These are phyloP conservation scores for Fomitopsis pulvina DNA, from an alignment of 768 basidiomycete species.

Conservation along the genomic window DNA sequence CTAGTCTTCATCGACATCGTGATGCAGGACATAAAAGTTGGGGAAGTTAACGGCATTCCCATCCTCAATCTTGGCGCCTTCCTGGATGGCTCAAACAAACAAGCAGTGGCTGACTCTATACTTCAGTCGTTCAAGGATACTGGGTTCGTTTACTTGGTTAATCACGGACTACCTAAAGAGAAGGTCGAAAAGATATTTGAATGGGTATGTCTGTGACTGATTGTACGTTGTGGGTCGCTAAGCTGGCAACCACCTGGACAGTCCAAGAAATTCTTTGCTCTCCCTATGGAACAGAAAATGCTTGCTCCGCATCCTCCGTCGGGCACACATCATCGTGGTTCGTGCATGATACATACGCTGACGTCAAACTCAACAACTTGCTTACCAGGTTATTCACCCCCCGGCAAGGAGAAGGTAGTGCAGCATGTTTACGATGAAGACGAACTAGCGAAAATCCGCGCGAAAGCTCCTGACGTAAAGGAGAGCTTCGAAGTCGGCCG, in stretches of 20 bases:
- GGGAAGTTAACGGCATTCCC: constrained; percentile 20
- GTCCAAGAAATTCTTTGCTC: constrained; percentile 27
- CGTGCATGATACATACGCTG: neutral
- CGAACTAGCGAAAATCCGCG: constrained; percentile 23
- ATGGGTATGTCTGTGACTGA: constrained; percentile 19
- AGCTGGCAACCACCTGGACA: too few relatives aligned
- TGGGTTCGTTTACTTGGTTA: constrained; percentile 18
- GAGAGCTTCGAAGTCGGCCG: constrained; percentile 52
- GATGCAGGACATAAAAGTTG: constrained; percentile 4
- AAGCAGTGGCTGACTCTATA: constrained; percentile 34
- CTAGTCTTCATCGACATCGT: neutral
- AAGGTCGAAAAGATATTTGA: constrained; percentile 26
- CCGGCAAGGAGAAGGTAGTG: constrained; percentile 25
- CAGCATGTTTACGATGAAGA: constrained; percentile 27
- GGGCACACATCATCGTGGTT: constrained; percentile 28
- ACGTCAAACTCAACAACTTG: neutral
- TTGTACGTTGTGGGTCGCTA: too few relatives aligned
- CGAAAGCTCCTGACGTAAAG: constrained; percentile 34
- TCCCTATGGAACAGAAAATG: constrained; percentile 23
- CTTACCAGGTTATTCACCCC: constrained; percentile 25
- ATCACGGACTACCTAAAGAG: constrained; percentile 29
- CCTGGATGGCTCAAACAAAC: constrained; percentile 32
- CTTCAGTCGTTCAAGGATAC: constrained; percentile 35
- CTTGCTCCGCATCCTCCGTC: constrained; percentile 30
- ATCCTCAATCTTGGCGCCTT: constrained; percentile 40